Evolutionary conservation across 139 green algal genomes (phyloP).

Genomic region (Coccomyxa sp.): DNA sequence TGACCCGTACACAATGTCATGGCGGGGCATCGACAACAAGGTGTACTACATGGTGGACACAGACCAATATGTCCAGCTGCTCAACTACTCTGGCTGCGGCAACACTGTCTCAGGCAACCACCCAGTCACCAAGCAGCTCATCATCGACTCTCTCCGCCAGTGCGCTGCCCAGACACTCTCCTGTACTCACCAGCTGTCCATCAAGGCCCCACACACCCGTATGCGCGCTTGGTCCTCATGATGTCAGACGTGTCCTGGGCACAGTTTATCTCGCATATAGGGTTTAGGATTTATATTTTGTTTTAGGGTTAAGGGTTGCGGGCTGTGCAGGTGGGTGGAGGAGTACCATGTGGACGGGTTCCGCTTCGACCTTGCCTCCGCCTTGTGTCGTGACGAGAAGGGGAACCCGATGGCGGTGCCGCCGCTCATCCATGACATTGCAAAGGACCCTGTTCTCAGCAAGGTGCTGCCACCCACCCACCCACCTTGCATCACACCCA

Average conservation of each 20-base stretch:
- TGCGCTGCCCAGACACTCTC: no score
- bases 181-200: no score
- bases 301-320: neutral
- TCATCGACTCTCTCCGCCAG: slow-evolving; percentile 62
- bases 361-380: slow-evolving; percentile 91
- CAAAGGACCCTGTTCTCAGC: slow-evolving; percentile 75
- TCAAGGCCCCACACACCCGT: neutral
- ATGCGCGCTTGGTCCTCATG: neutral
- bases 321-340: slow-evolving; percentile 52
- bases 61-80: slow-evolving; percentile 51
- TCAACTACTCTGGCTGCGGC: slow-evolving; percentile 88
- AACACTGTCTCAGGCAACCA: slow-evolving; percentile 90
- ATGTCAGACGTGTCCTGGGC: no score
- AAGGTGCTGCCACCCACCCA: slow-evolving; percentile 31
- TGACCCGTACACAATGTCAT: slow-evolving; percentile 69
- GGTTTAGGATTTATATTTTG: neutral
- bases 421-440: slow-evolving; percentile 77
- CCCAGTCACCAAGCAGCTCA: slow-evolving; percentile 64
- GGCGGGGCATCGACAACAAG: slow-evolving; percentile 74
- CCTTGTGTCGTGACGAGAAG: slow-evolving; percentile 75
- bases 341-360: slow-evolving; percentile 95
- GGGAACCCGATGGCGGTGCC: slow-evolving; percentile 73
- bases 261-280: neutral
- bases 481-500: neutral
- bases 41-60: slow-evolving; percentile 82